Percentiles rank a stretch among this genome's conserved stretches.
Evolutionary conservation across 257 asterid species (phyloP).

Genomic region (Solanum pinnatisectum): DNA sequence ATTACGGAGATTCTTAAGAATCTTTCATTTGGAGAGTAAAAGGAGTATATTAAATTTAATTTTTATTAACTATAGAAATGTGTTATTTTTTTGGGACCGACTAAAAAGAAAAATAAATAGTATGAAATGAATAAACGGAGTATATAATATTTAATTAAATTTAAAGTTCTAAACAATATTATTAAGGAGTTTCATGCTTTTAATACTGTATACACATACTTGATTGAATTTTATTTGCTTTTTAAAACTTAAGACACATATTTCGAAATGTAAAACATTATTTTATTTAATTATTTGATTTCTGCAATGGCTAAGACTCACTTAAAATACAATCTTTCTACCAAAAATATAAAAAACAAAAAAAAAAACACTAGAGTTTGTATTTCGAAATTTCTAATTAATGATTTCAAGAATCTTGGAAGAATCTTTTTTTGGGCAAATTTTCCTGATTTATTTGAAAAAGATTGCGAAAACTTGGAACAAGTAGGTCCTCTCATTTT

Average conservation of each 20-base stretch:
- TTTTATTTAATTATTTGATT: neutral
- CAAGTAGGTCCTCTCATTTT: neutral
- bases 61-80: no score
- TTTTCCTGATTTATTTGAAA: neutral
- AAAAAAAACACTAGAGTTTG: neutral
- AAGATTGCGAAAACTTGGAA: neutral
- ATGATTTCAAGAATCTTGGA: neutral
- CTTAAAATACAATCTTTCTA: neutral
- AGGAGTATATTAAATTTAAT: no score
- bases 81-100: no score
- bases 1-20: neutral
- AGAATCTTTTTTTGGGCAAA: neutral
- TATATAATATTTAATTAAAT: no score
- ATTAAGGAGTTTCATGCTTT: neutral
- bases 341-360: neutral
- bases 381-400: neutral
- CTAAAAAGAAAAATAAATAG: no score
- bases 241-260: no score
- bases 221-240: no score
- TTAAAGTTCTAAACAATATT: no score
- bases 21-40: no score
- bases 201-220: neutral
- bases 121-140: neutral
- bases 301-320: neutral
- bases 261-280: no score